A percentile compares a stretch with the other conserved stretches of the same genome.
phyloP scores from a whole-genome alignment of 2,329 filamentous ascomycete genomes.

The Incumbomyces delicatus region DNA sequence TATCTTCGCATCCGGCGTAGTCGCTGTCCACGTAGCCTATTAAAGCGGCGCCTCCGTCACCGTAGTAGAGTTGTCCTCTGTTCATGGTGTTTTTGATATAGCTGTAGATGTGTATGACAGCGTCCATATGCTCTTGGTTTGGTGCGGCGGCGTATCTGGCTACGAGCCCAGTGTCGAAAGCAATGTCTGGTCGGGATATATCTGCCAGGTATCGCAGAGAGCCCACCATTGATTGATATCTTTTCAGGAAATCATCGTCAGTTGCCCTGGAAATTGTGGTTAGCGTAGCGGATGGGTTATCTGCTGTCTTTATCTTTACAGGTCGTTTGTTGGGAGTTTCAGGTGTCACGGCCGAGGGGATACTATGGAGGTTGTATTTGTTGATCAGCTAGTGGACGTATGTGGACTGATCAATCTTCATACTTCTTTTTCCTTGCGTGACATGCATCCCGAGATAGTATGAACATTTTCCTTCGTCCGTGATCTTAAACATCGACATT shows the following conservation, averaged over 20 bases:
- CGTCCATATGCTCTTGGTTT: conserved; percentile 2
- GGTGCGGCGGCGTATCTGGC: conserved; percentile 2
- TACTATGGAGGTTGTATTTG: conserved; percentile 5
- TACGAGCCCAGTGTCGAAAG: not conserved
- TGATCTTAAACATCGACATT: conserved; percentile 9
- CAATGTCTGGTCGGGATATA: conserved; percentile 5
- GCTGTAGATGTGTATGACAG: not conserved
- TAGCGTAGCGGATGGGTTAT: no score
- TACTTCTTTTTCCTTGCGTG: not conserved
- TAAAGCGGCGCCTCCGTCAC: not conserved
- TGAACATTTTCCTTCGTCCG: conserved; percentile 6
- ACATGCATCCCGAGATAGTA: conserved; percentile 12
- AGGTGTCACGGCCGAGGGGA: not conserved
- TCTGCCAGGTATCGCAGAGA: conserved; percentile 3
- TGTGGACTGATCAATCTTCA: conserved; percentile 7
- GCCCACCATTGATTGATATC: conserved; percentile 8
- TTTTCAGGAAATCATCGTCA: not conserved
- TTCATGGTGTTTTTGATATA: conserved; percentile 1
- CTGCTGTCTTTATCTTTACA: no score
- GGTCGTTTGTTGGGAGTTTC: no score
- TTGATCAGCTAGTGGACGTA: conserved; percentile 9
- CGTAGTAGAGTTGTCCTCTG: not conserved
- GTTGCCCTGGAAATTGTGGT: no score
- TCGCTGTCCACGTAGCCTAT: conserved; percentile 5
- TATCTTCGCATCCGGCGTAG: conserved; percentile 5